Conservation (phyloP, 2,329 filamentous ascomycete species). For the Helotiales sp. region DNA sequence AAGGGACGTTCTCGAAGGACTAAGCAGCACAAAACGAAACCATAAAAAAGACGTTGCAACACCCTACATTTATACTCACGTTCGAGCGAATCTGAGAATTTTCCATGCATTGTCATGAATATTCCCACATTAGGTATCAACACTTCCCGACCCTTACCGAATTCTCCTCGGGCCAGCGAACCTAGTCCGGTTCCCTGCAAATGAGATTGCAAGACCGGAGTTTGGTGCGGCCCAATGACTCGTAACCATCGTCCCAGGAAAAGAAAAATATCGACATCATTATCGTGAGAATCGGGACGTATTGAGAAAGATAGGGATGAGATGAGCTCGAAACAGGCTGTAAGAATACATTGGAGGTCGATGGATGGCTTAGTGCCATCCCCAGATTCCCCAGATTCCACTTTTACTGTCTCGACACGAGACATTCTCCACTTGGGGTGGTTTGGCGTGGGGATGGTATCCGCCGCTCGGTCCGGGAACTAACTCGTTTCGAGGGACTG, state of each 20-base stretch:
- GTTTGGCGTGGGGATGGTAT: not conserved
- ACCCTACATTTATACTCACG: not conserved
- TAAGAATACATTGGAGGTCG: not conserved
- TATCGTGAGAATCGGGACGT: not conserved
- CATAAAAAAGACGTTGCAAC: not conserved
- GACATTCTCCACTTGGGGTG: not conserved
- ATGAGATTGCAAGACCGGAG: not conserved
- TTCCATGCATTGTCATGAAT: not conserved
- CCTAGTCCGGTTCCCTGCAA: not conserved
- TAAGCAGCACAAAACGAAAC: not conserved
- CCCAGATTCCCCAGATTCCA: conserved; percentile 2
- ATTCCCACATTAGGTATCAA: too few species aligned
- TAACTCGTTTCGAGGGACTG: not conserved
- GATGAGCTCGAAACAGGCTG: not conserved
- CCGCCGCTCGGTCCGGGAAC: not conserved
- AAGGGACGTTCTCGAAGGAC: not conserved
- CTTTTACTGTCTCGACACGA: not conserved
- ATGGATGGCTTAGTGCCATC: not conserved
- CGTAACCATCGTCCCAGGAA: not conserved
- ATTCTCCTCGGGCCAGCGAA: too few species aligned
- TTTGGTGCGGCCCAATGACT: not conserved
- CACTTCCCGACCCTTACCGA: too few species aligned
- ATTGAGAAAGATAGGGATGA: not conserved
- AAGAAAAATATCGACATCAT: not conserved
- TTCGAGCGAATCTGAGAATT: not conserved